Base-by-base conservation (phyloP, 2,329 filamentous ascomycete species). In the Teratosphaeria zuluensis region DNA sequence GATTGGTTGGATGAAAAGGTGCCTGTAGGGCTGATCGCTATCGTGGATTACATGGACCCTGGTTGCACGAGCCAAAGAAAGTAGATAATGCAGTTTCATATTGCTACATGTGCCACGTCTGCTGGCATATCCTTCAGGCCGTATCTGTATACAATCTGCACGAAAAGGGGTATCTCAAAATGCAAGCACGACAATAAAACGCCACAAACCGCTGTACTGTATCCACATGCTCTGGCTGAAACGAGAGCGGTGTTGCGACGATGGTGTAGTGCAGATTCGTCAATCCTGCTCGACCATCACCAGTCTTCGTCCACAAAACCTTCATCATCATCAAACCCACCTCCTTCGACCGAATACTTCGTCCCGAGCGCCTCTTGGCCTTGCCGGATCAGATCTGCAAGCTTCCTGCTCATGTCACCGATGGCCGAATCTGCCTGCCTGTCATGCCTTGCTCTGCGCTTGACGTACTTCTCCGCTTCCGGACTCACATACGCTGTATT, bases 301-400 rank as follows among this genome's bases (percentile, higher is more conserved):
- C 60, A 66, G 3, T 65, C 66, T n/a, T 68, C 66, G 53, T 71
- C 69, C 16, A 65, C 64, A 58, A 66, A 68, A 7, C 65, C 66
- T 32, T 72, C 69, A 28, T 71, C 54, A 16, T 56, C 53, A 57
- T 65, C 62, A 46, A 64, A 67, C 16, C 74, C 70, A 6, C 48
- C 54, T 9, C 32, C 58, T 48, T 77, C 74, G 7, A 73, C 63
- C 32, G 75, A 72, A 31, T 76, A 68, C 59, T 74, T 78, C 21
- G 73, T 77, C 6, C 77, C 92, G 19, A 99, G 75, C 1, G 94
- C 94, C 72, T 94, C 88, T 66, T 87, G 87, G 0, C 92, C 94
- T 73, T 97, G 87, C 1, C 86, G 81, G 57, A 99, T 95, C 88
- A 99, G 90, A 35, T 86, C 88, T 69, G 88, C 84, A 54, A 97